These are phyloP conservation scores for Miscanthus lutarioriparius DNA, from an alignment of 176 grass and related monocot species.

Conservation along the genomic window DNA sequence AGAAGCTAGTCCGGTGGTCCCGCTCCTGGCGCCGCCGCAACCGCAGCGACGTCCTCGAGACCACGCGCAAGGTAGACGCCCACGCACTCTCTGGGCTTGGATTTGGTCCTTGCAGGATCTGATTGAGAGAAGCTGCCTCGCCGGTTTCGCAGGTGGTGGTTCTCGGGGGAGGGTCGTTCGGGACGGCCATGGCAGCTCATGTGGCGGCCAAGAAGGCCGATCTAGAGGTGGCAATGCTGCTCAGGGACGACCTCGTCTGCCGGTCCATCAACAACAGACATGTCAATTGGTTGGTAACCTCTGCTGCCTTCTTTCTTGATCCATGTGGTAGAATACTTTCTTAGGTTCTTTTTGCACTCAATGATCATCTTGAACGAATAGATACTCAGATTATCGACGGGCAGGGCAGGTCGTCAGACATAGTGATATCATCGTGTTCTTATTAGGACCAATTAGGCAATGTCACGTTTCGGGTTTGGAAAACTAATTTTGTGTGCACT, in stretches of 20 bases:
- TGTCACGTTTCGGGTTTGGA: not conserved
- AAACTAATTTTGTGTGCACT: not conserved
- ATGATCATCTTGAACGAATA: not conserved
- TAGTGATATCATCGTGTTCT: not conserved
- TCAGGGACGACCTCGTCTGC: conserved; percentile 71
- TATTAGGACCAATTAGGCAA: not conserved
- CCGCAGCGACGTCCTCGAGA: conserved; percentile 69
- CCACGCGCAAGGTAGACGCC: conserved; percentile 62
- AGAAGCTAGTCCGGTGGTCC: conserved; percentile 94
- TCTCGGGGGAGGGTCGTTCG: conserved; percentile 85
- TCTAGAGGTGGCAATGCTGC: conserved; percentile 75
- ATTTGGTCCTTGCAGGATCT: not conserved
- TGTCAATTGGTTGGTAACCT: conserved; percentile 47
- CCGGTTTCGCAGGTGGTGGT: conserved; percentile 55
- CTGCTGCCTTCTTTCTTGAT: conserved; percentile 5
- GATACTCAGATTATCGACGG: not conserved
- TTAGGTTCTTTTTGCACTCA: not conserved
- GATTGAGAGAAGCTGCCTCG: not conserved
- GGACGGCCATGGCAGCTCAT: conserved; percentile 82
- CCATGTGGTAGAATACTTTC: not conserved
- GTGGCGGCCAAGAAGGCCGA: conserved; percentile 71
- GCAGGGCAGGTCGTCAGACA: not conserved
- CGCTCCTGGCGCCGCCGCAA: conserved; percentile 74
- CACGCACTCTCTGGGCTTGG: no score
- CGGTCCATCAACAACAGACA: conserved; percentile 69